Percentiles rank a stretch among this genome's conserved stretches.
Evolutionary conservation across 768 basidiomycete species (phyloP).

Genomic region (Trametes cubensis): DNA sequence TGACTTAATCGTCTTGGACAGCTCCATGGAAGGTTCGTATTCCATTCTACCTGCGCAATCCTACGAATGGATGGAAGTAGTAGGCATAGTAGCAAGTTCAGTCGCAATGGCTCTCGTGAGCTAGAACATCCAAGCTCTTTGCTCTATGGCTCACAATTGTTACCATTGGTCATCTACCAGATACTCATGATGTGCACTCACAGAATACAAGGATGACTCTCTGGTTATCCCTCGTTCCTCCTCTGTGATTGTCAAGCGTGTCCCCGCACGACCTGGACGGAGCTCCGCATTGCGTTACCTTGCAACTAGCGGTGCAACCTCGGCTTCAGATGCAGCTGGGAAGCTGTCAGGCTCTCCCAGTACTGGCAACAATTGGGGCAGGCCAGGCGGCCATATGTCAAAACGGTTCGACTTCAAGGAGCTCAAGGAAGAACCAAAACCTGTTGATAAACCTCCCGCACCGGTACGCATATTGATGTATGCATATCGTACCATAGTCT

Average conservation of each 20-base stretch:
- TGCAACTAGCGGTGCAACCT: constrained; percentile 48
- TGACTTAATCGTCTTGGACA: constrained; percentile 87
- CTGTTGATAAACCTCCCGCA: constrained; percentile 6
- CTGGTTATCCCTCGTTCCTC: constrained; percentile 92
- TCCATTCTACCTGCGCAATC: not conserved
- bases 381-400: constrained; percentile 68
- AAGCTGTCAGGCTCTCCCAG: constrained; percentile 33
- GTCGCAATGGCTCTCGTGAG: not conserved
- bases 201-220: constrained; percentile 92
- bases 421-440: constrained; percentile 14
- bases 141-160: not conserved
- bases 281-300: constrained; percentile 82
- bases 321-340: constrained; percentile 42
- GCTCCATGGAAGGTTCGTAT: constrained; percentile 81
- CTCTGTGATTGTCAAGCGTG: constrained; percentile 89
- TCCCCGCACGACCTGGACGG: constrained; percentile 78
- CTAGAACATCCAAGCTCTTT: too few relatives aligned
- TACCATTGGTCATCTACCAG: not conserved
- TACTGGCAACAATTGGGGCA: constrained; percentile 57
- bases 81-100: not conserved
- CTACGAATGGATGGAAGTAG: not conserved
- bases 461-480: constrained; percentile 1
- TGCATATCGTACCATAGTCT: not conserved
- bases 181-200: not conserved
- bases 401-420: constrained; percentile 91